Percentiles rank a stretch among this genome's conserved stretches.
Evolutionary conservation across 1,284 basidiomycete species (phyloP).

Genomic region (Naganishia albida): DNA sequence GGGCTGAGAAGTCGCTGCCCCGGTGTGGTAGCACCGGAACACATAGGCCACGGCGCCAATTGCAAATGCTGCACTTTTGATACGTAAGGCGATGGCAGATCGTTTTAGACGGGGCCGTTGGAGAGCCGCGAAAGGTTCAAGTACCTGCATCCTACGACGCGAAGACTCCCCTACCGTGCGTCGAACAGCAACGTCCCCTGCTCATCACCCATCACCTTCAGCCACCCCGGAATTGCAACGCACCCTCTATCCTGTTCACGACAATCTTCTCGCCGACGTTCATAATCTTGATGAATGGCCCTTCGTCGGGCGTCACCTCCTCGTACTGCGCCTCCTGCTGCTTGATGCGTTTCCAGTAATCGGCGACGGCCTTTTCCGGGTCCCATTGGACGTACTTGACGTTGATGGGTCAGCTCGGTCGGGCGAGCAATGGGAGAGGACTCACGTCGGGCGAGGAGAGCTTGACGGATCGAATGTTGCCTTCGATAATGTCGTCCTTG

Average conservation of each 20-base stretch:
- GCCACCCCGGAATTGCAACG: no score
- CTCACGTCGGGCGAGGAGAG: conserved; percentile 93
- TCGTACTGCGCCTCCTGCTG: conserved; percentile 88
- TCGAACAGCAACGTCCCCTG: no score
- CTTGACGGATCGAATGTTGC: conserved; percentile 94
- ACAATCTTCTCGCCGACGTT: conserved; percentile 95
- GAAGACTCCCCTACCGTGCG: no score
- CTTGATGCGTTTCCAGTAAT: conserved; percentile 86
- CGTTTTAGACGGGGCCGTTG: no score
- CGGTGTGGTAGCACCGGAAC: no score
- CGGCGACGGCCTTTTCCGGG: conserved; percentile 82
- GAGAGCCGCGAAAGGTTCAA: no score
- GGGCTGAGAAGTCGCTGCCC: no score
- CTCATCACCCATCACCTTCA: no score
- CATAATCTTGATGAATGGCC: conserved; percentile 93
- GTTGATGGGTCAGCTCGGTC: conserved; percentile 8
- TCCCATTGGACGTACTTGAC: conserved; percentile 86
- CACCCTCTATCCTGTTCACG: conserved; percentile 69
- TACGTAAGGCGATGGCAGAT: no score
- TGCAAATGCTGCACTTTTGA: no score
- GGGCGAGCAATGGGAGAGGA: conserved; percentile 34
- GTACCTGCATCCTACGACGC: no score
- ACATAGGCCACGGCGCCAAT: no score
- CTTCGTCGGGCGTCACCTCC: conserved; percentile 59
- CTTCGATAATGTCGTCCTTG: conserved; percentile 86